Percentiles rank a stretch among this genome's conserved stretches.
Evolutionary conservation across 2,329 filamentous ascomycete species (phyloP).

Genomic region (Trematosphaeria pertusa): DNA sequence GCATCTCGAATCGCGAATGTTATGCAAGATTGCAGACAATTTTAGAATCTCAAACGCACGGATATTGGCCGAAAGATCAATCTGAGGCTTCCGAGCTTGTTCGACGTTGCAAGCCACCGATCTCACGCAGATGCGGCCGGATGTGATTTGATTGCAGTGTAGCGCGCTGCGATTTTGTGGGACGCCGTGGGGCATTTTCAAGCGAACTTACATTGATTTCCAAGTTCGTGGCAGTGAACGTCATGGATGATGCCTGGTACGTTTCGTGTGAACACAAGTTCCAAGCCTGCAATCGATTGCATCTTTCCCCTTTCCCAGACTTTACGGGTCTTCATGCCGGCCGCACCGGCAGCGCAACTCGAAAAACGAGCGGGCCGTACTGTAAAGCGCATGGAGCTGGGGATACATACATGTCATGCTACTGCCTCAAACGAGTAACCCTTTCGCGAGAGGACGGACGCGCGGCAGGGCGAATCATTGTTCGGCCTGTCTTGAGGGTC

Average conservation of each 20-base stretch:
- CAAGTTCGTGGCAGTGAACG: slow-evolving; percentile 13
- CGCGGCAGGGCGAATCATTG: too few species aligned
- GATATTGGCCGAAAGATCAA: too few species aligned
- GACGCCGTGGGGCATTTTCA: slow-evolving; percentile 15
- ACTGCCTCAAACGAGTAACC: too few species aligned
- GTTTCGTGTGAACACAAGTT: slow-evolving; percentile 18
- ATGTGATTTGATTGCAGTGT: slow-evolving; percentile 7
- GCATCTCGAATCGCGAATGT: too few species aligned
- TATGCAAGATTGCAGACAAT: too few species aligned
- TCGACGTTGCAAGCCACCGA: slow-evolving; percentile 40
- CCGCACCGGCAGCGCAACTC: neutral
- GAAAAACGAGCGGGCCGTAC: too few species aligned
- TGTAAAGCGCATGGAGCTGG: too few species aligned
- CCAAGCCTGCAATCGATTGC: slow-evolving; percentile 19
- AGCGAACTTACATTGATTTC: slow-evolving; percentile 17
- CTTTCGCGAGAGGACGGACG: too few species aligned
- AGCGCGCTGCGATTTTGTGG: slow-evolving; percentile 15
- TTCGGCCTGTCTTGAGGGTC: too few species aligned
- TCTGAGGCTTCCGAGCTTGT: slow-evolving; percentile 30
- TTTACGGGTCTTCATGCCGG: slow-evolving; percentile 3
- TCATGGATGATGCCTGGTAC: slow-evolving; percentile 27
- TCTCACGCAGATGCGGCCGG: slow-evolving; percentile 12
- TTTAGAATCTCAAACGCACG: too few species aligned
- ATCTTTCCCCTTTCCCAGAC: slow-evolving; percentile 1
- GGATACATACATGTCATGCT: too few species aligned